These are phyloP conservation scores for Globisporangium orthogonon DNA, from an alignment of 352 stramenopile species.

Conservation along the genomic window DNA sequence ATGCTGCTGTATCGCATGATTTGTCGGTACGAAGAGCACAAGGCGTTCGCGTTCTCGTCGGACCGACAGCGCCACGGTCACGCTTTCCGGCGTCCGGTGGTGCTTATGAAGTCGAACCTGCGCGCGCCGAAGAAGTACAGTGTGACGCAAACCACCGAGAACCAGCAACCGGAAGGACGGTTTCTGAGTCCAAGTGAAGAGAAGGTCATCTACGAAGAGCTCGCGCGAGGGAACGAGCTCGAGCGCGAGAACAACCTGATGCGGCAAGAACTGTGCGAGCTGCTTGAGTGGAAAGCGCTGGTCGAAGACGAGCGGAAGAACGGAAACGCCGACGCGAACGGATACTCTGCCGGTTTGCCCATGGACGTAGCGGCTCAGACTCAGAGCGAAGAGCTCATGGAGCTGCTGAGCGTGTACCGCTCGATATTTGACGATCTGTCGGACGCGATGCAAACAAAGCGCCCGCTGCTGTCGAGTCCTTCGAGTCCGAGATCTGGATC, in stretches of 20 bases:
- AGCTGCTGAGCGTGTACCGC: conserved; percentile 65
- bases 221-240: conserved; percentile 33
- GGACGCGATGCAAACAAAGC: conserved; percentile 50
- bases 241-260: conserved; percentile 68
- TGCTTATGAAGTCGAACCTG: conserved; percentile 27
- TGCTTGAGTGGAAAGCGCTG: conserved; percentile 70
- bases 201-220: conserved; percentile 39
- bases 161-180: conserved; percentile 22
- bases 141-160: conserved; percentile 23
- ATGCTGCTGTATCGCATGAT: conserved; percentile 86
- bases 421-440: conserved; percentile 56
- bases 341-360: conserved; percentile 6
- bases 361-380: conserved; percentile 8
- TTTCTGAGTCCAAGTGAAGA: conserved; percentile 17
- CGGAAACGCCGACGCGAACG: conserved; percentile 20
- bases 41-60: conserved; percentile 52
- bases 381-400: conserved; percentile 40
- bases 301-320: conserved; percentile 39
- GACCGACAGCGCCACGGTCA: conserved; percentile 22
- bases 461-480: conserved; percentile 29
- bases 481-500: conserved; percentile 53
- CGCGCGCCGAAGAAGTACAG: conserved; percentile 49
- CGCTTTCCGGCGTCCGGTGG: conserved; percentile 9
- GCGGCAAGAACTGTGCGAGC: conserved; percentile 55
- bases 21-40: conserved; percentile 80